phyloP scores from a whole-genome alignment of 179 eudicot species.

The Actinidia arguta region DNA sequence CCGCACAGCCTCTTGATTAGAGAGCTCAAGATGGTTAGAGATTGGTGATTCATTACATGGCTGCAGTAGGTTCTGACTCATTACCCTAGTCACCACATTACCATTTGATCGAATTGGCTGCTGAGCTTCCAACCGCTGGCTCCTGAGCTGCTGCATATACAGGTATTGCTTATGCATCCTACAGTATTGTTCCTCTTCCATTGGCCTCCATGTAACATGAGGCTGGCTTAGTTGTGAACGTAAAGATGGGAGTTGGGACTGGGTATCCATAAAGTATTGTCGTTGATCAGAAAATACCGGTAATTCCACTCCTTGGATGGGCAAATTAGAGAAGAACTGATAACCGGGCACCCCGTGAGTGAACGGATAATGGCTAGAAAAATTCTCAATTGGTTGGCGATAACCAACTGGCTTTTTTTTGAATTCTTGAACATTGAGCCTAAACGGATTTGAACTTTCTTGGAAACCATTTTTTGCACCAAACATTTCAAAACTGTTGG shows the following conservation, averaged over 20 bases:
- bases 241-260: slow-evolving; percentile 20
- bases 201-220: slow-evolving; percentile 28
- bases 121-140: slow-evolving; percentile 30
- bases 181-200: slow-evolving; percentile 31
- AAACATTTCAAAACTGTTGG: slow-evolving; percentile 18
- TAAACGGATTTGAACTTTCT: slow-evolving; percentile 13
- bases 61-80: slow-evolving; percentile 21
- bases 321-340: slow-evolving; percentile 25
- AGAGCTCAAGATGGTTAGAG: slow-evolving; percentile 12
- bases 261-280: slow-evolving; percentile 20
- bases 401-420: slow-evolving; percentile 21
- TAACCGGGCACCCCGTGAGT: slow-evolving; percentile 28
- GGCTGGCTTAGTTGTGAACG: slow-evolving; percentile 28
- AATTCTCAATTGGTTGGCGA: slow-evolving; percentile 26
- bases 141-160: slow-evolving; percentile 32
- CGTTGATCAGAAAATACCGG: slow-evolving; percentile 21
- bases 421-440: slow-evolving; percentile 20
- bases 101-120: slow-evolving; percentile 23
- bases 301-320: slow-evolving; percentile 25
- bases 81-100: slow-evolving; percentile 20
- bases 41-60: slow-evolving; percentile 10
- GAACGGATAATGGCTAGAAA: slow-evolving; percentile 14
- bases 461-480: slow-evolving; percentile 9
- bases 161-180: slow-evolving; percentile 34
- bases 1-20: slow-evolving; percentile 26